phyloP scores from a whole-genome alignment of 805 yeast species.

The Yarrowia porcina region DNA sequence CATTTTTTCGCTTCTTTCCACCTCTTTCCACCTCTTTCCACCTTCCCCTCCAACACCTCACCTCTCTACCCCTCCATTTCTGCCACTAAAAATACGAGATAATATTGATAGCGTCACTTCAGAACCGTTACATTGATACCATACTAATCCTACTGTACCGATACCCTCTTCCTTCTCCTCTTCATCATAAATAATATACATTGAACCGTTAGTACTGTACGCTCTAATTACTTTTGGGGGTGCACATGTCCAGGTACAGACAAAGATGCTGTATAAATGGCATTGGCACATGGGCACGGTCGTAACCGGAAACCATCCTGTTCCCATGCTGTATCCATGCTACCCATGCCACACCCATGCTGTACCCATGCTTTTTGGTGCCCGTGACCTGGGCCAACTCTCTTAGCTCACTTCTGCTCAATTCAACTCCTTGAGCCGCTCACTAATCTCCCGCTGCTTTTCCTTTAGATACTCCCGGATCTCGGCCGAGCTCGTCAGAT shows the following conservation, averaged over 20 bases:
- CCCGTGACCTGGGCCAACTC: too few species aligned
- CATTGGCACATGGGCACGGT: background rate
- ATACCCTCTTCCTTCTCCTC: background rate
- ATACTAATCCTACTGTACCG: background rate
- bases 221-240: conserved; percentile 11
- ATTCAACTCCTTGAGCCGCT: conserved; percentile 32
- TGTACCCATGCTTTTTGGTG: too few species aligned
- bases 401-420: too few species aligned
- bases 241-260: background rate
- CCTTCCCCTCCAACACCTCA: too few species aligned
- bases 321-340: too few species aligned
- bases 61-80: background rate
- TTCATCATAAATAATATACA: conserved; percentile 8
- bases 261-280: background rate
- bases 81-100: background rate
- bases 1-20: too few species aligned
- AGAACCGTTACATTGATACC: background rate
- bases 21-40: too few species aligned
- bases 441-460: conserved; percentile 38
- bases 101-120: background rate
- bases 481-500: conserved; percentile 33
- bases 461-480: conserved; percentile 38
- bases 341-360: too few species aligned
- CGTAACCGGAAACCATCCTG: too few species aligned
- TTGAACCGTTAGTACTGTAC: conserved; percentile 21